Evolutionary conservation across 192 early-diverging fungal species (phyloP).

Genomic region (Rhizophagus prolifer): DNA sequence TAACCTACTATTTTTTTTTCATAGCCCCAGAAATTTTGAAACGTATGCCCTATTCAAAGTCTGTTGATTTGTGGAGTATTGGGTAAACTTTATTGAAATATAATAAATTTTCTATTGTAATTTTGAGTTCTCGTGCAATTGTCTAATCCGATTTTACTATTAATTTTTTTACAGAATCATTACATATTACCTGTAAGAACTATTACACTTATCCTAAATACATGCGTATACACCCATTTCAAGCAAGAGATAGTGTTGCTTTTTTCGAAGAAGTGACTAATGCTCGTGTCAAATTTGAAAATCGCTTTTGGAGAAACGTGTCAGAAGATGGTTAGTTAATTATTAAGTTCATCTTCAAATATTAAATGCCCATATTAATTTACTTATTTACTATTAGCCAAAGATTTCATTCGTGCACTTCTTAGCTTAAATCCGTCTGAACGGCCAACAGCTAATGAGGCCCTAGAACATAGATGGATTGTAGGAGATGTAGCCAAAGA

Average conservation of each 20-base stretch:
- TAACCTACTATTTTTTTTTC: slow-evolving; percentile 18
- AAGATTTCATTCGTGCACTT: slow-evolving; percentile 72
- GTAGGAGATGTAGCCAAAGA: slow-evolving; percentile 57
- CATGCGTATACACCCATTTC: slow-evolving; percentile 56
- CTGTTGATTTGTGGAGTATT: slow-evolving; percentile 94
- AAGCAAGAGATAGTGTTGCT: slow-evolving; percentile 57
- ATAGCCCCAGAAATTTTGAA: slow-evolving; percentile 84
- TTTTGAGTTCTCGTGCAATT: background rate
- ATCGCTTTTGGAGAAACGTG: slow-evolving; percentile 78
- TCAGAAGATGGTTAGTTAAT: slow-evolving; percentile 69
- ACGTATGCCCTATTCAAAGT: slow-evolving; percentile 79
- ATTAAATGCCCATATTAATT: background rate
- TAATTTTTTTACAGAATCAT: slow-evolving; percentile 61
- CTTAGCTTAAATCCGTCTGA: slow-evolving; percentile 66
- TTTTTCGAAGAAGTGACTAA: slow-evolving; percentile 60
- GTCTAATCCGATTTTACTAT: background rate
- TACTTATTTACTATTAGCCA: slow-evolving; percentile 48
- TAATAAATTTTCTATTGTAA: background rate
- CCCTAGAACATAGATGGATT: slow-evolving; percentile 86
- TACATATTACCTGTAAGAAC: slow-evolving; percentile 76
- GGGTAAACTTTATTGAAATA: slow-evolving; percentile 41
- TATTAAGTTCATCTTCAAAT: background rate
- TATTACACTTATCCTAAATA: background rate
- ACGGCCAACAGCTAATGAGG: slow-evolving; percentile 78
- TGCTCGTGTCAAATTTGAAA: slow-evolving; percentile 70